These are phyloP conservation scores for Actinomortierella wolfii DNA, from an alignment of 371 early-diverging fungal species.

Conservation along the genomic window DNA sequence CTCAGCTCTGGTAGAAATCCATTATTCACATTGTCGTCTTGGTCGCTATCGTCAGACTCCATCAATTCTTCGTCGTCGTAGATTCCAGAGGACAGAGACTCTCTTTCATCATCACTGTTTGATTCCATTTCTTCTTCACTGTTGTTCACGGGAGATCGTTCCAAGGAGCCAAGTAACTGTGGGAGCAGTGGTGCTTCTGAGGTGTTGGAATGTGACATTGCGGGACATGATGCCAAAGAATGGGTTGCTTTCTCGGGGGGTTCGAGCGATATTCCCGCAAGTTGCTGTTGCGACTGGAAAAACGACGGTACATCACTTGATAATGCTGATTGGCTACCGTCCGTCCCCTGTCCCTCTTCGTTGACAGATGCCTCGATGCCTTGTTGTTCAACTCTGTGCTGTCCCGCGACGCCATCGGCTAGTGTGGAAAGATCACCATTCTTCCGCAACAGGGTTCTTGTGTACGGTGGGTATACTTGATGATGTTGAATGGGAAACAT, in stretches of 20 bases:
- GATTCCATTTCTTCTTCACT: neutral
- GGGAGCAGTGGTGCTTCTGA: neutral
- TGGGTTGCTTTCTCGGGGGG: neutral
- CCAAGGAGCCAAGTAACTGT: neutral
- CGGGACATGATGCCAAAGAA: neutral
- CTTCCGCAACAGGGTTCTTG: no score
- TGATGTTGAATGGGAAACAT: no score
- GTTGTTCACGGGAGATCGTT: no score
- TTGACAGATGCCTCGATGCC: no score
- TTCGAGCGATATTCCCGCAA: neutral
- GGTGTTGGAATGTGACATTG: slow-evolving; percentile 2
- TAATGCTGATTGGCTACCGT: no score
- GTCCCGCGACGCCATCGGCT: no score
- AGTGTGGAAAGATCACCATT: no score
- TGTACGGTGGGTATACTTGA: no score
- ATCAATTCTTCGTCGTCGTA: neutral
- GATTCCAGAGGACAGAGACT: neutral
- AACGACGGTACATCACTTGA: no score
- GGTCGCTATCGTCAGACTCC: neutral
- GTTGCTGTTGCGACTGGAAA: neutral
- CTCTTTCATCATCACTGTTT: neutral
- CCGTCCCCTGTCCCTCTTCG: no score
- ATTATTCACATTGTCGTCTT: slow-evolving; percentile 8
- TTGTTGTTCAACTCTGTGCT: no score
- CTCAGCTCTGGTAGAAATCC: slow-evolving; percentile 18